Base-by-base conservation (phyloP, 345 rosid genomes). In the Moricandia arvensis region DNA sequence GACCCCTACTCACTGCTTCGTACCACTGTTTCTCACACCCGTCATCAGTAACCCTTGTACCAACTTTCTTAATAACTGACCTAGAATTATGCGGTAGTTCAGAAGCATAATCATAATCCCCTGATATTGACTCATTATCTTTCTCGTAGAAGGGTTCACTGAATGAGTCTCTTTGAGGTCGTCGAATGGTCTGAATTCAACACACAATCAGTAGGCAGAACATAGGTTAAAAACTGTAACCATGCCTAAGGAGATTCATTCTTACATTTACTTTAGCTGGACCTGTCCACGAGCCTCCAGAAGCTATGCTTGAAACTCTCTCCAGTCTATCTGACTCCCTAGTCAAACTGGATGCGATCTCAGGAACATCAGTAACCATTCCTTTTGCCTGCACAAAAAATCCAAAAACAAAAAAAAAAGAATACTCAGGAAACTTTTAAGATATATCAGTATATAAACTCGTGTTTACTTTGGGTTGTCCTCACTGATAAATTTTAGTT, bases 211-310 rank as follows among this genome's bases (percentile, higher is more conserved):
- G 69, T 38, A 74, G 31, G 55, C 13, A 54, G 47, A 73, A 74
- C 41, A 26, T 30, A n/a, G 59, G 33, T 59, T 33, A 38, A 34
- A 11, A 31, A 47, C 54, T 58, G 71, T 4, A 47, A 26, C 54
- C 62, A 15, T 49, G 3, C 57, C 64, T 55, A 55, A 80, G 38
- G 27, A 37, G n/a, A 57, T 8, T 78, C 65, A 29, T 75, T 4
- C 87, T 75, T 80, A 90, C 97, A 79, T 78, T 87, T 45, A 77
- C 75, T 86, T 88, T 90, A 70, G 86, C 33, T 80, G 88, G 81
- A 82, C 85, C 89, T 62, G 69, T 77, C 91, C 91, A 90, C 21
- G 90, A 51, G 71, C 82, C 86, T 65, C 87, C 87, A 65, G 85
- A 68, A 41, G 85, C 69, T 85, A 89, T 68, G 61, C 85, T 91